phyloP scores from a whole-genome alignment of 768 basidiomycete genomes.

The Termitomyces sp. region DNA sequence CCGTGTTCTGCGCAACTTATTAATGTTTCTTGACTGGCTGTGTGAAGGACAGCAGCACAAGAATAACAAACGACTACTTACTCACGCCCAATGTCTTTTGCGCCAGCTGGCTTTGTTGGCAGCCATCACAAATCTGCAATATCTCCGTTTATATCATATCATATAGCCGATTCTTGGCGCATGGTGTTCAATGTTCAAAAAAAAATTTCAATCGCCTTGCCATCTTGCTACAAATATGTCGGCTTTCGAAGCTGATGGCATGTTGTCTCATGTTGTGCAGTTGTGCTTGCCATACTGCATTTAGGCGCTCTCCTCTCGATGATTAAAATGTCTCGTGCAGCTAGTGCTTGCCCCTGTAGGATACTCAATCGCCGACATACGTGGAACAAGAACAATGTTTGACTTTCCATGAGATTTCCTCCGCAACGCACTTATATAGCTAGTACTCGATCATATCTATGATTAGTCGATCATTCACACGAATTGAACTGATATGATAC shows the following conservation, averaged over 20 bases:
- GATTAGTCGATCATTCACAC: too few relatives aligned
- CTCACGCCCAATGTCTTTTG: too few relatives aligned
- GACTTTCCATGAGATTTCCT: background rate
- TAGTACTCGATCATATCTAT: too few relatives aligned
- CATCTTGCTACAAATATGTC: background rate
- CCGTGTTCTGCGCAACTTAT: background rate
- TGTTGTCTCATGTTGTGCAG: background rate
- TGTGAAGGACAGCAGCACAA: background rate
- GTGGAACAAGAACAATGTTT: background rate
- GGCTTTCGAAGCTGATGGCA: background rate
- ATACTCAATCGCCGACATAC: background rate
- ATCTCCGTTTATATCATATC: background rate
- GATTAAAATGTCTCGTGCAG: background rate
- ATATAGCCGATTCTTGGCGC: background rate
- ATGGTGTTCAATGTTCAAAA: background rate
- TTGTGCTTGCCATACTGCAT: background rate
- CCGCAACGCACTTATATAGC: too few relatives aligned
- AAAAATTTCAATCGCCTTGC: background rate
- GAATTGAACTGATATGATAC: background rate
- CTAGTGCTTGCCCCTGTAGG: background rate
- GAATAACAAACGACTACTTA: background rate
- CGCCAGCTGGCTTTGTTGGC: background rate
- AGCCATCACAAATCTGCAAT: too few relatives aligned
- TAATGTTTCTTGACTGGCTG: background rate
- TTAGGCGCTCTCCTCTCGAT: background rate